phyloP scores from a whole-genome alignment of 177 flowering plant species.

The Viscum album region DNA sequence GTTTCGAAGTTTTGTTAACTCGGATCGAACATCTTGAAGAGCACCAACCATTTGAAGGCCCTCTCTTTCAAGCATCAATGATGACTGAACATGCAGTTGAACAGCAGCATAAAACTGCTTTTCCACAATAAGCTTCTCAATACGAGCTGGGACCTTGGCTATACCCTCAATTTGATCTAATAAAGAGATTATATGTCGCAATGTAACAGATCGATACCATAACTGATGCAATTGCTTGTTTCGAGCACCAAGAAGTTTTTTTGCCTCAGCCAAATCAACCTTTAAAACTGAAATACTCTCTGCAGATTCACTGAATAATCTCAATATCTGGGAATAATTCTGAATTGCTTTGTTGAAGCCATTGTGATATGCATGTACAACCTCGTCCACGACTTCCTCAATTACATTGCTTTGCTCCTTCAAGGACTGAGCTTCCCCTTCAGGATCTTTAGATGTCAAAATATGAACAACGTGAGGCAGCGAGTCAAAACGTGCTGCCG shows the following conservation, averaged over 20 bases:
- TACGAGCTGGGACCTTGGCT: constrained; percentile 92
- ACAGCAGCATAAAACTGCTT: constrained; percentile 96
- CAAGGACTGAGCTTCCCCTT: constrained; percentile 52
- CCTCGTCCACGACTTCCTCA: constrained; percentile 98
- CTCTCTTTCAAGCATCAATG: constrained; percentile 91
- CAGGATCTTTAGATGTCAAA: constrained; percentile 89
- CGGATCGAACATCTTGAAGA: constrained; percentile 92
- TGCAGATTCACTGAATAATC: constrained; percentile 89
- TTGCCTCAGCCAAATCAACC: constrained; percentile 86
- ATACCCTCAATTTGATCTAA: constrained; percentile 92
- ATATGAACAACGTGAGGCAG: constrained; percentile 96
- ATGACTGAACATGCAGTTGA: constrained; percentile 76
- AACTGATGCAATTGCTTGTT: constrained; percentile 93
- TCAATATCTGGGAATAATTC: constrained; percentile 96
- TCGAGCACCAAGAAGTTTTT: constrained; percentile 71
- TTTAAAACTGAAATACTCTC: constrained; percentile 61
- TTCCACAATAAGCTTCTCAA: constrained; percentile 79
- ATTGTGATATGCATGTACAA: constrained; percentile 85
- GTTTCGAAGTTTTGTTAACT: constrained; percentile 76
- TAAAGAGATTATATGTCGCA: constrained; percentile 83
- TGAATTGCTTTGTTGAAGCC: constrained; percentile 99
- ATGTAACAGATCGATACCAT: constrained; percentile 92
- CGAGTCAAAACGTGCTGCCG: constrained; percentile 89
- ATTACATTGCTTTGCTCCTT: constrained; percentile 84
- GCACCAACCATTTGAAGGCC: constrained; percentile 99